These are phyloP conservation scores for Botrytis paeoniae DNA, from an alignment of 2,329 filamentous ascomycete species.

Conservation along the genomic window DNA sequence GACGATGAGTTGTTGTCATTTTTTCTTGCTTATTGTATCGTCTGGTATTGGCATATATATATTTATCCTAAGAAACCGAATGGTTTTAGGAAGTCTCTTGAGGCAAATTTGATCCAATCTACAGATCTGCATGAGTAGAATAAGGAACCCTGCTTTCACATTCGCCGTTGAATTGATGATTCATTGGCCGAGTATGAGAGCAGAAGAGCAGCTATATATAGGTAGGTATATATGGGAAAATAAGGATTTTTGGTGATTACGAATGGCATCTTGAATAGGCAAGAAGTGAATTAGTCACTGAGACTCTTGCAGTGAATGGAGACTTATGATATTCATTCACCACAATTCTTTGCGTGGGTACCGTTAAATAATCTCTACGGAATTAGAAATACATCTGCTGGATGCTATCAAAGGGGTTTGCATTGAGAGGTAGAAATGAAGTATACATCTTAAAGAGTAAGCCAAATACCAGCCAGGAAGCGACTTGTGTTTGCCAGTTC, in stretches of 20 bases:
- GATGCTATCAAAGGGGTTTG: not conserved
- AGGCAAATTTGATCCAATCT: too few relatives aligned
- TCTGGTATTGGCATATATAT: fast-evolving
- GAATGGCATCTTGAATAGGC: not conserved
- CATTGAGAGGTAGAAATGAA: not conserved
- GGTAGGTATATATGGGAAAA: not conserved
- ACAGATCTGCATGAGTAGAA: too few relatives aligned
- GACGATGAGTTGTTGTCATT: not conserved
- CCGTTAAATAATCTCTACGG: not conserved
- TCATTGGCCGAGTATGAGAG: not conserved
- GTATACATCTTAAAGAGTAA: not conserved
- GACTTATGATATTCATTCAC: not conserved
- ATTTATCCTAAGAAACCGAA: not conserved
- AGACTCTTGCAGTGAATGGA: not conserved
- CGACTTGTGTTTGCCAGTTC: too few relatives aligned
- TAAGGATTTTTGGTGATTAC: not conserved
- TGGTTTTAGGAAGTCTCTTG: not conserved
- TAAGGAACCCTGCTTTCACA: too few relatives aligned
- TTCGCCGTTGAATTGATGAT: too few relatives aligned
- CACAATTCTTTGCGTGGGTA: fast-evolving
- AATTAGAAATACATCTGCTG: fast-evolving
- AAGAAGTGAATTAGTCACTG: not conserved
- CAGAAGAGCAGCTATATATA: too few relatives aligned
- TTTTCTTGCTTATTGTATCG: not conserved
- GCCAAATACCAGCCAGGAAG: not conserved